Percentiles rank a stretch among this genome's conserved stretches.
Conservation (phyloP, 2,329 filamentous ascomycete species). For the Botrytis elliptica region DNA sequence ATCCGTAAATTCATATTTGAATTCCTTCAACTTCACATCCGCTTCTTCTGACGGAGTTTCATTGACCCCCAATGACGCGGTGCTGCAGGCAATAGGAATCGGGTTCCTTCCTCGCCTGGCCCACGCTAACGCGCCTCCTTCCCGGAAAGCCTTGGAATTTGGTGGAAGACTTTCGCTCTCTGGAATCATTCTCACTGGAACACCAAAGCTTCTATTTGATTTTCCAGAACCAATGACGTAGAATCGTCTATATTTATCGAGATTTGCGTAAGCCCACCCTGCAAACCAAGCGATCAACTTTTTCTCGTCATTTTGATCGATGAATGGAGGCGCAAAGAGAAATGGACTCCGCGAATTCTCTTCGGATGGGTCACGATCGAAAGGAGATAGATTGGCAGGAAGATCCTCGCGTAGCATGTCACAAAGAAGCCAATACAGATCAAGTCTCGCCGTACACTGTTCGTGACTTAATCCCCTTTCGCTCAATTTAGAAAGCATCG, state of each 20-base stretch:
- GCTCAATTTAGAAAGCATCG: slow-evolving; percentile 31
- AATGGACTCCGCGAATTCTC: slow-evolving; percentile 41
- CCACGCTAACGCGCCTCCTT: slow-evolving; percentile 3
- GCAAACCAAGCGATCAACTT: slow-evolving; percentile 63
- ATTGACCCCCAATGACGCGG: neutral
- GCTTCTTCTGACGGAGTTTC: neutral
- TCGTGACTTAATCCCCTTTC: slow-evolving; percentile 31
- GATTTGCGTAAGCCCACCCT: slow-evolving; percentile 52
- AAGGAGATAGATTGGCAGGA: slow-evolving; percentile 8
- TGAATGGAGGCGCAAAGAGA: slow-evolving; percentile 47
- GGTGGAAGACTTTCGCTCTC: neutral
- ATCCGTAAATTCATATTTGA: neutral
- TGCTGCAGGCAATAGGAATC: neutral
- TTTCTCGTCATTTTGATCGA: slow-evolving; percentile 60
- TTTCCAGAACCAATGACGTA: slow-evolving; percentile 48
- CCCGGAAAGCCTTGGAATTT: neutral
- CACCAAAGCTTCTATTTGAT: neutral
- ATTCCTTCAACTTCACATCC: neutral
- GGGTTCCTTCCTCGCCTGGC: neutral
- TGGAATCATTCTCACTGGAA: slow-evolving; percentile 1
- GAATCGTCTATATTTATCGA: slow-evolving; percentile 55
- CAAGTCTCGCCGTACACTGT: slow-evolving; percentile 32
- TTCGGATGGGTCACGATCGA: slow-evolving; percentile 23
- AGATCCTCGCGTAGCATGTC: slow-evolving; percentile 23
- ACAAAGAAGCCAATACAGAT: slow-evolving; percentile 26